These are phyloP conservation scores for Stephania japonica DNA, from an alignment of 164 flowering plant genomes.

Conservation along the genomic window DNA sequence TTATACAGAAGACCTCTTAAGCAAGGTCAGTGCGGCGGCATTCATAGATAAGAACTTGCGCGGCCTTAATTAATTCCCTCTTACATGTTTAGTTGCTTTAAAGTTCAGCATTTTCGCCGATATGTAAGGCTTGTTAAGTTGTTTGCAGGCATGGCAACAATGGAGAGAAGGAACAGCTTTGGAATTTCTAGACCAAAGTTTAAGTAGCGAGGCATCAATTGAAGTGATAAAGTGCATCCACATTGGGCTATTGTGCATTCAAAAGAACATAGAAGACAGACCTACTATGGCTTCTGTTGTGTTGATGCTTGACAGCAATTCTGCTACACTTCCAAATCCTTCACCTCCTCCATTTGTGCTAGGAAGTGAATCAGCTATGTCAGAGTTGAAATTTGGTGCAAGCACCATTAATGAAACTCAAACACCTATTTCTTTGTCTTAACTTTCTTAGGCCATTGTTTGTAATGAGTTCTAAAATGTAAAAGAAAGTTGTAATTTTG, in stretches of 20 bases:
- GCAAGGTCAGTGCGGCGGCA: conserved; percentile 16
- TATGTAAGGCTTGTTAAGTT: too few relatives aligned
- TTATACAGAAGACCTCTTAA: conserved; percentile 2
- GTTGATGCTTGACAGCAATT: conserved; percentile 20
- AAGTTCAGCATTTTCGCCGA: background rate
- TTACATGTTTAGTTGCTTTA: too few relatives aligned
- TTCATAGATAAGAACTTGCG: background rate
- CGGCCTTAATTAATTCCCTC: too few relatives aligned
- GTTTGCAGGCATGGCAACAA: conserved; percentile 34
- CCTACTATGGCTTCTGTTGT: conserved; percentile 38
- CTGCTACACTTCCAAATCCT: conserved; percentile 20
- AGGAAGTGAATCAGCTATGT: background rate
- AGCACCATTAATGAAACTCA: background rate
- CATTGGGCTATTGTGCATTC: conserved; percentile 40
- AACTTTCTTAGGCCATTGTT: background rate
- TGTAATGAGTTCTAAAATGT: background rate
- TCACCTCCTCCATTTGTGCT: conserved; percentile 17
- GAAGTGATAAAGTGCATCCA: conserved; percentile 42
- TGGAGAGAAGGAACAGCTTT: conserved; percentile 28
- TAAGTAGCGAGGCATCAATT: background rate
- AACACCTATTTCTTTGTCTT: background rate
- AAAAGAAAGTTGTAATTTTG: too few relatives aligned
- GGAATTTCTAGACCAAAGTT: conserved; percentile 21
- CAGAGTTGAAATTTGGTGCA: background rate
- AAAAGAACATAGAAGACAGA: conserved; percentile 28